phyloP scores from a whole-genome alignment of 2,329 filamentous ascomycete genomes.

The Teratosphaeria pseudoeucalypti region DNA sequence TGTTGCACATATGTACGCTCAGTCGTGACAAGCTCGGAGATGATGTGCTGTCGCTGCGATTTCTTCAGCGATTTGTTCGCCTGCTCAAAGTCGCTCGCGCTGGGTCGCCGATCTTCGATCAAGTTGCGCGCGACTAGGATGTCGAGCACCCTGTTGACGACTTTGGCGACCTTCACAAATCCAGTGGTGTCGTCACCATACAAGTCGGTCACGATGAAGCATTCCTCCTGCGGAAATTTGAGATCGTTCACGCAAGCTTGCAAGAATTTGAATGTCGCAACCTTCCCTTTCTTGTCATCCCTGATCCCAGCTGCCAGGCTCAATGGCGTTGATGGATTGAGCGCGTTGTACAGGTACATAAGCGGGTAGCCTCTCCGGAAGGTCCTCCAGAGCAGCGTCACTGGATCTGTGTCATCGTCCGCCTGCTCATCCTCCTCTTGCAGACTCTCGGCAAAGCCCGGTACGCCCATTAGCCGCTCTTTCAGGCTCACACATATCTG shows the following conservation, averaged over 20 bases:
- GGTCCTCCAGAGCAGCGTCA: slow-evolving; percentile 82
- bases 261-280: slow-evolving; percentile 84
- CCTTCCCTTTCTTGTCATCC: slow-evolving; percentile 71
- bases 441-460: slow-evolving; percentile 68
- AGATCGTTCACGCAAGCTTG: slow-evolving; percentile 79
- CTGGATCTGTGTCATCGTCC: slow-evolving; percentile 62
- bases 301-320: slow-evolving; percentile 36
- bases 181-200: slow-evolving; percentile 92
- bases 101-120: slow-evolving; percentile 46
- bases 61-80: slow-evolving; percentile 40
- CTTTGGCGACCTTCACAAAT: slow-evolving; percentile 91
- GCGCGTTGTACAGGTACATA: slow-evolving; percentile 77
- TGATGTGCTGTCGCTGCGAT: slow-evolving; percentile 73
- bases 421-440: slow-evolving; percentile 61
- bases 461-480: slow-evolving; percentile 70
- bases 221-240: slow-evolving; percentile 66
- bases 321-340: slow-evolving; percentile 60
- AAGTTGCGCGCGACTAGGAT: slow-evolving; percentile 69
- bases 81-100: slow-evolving; percentile 46
- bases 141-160: slow-evolving; percentile 87
- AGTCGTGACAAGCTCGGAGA: slow-evolving; percentile 84
- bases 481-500: slow-evolving; percentile 86
- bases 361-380: slow-evolving; percentile 76
- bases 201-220: slow-evolving; percentile 84
- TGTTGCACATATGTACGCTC: slow-evolving; percentile 98